Evolutionary conservation across 345 rosid species (phyloP).

Genomic region (Ceriops zippeliana): DNA sequence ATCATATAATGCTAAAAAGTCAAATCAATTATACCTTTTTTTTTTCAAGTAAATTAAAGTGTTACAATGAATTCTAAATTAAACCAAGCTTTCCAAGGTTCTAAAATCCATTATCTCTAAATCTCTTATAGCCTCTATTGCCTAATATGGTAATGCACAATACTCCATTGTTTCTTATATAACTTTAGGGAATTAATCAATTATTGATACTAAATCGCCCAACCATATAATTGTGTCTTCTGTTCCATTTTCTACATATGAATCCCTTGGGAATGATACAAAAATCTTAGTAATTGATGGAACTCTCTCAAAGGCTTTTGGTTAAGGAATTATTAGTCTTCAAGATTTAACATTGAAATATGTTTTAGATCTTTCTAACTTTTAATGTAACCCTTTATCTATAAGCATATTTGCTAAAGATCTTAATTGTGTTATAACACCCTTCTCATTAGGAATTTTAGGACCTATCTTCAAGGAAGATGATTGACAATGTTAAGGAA

Average conservation of each 20-base stretch:
- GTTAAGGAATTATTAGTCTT: background rate
- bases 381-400: background rate
- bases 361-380: background rate
- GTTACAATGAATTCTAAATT: too few species aligned
- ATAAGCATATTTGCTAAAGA: background rate
- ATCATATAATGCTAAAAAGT: too few species aligned
- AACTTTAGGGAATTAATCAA: background rate
- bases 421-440: background rate
- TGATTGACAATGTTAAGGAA: too few species aligned
- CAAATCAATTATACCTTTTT: too few species aligned
- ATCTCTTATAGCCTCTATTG: background rate
- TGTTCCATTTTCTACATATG: background rate
- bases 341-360: background rate
- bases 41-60: too few species aligned
- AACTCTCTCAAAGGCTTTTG: background rate
- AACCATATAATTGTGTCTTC: background rate
- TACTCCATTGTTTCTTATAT: background rate
- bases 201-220: background rate
- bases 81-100: background rate
- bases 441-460: background rate
- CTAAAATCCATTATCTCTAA: background rate
- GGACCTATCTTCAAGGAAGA: too few species aligned
- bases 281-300: background rate
- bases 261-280: background rate
- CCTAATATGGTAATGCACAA: background rate